Base-by-base conservation (phyloP, 2,329 filamentous ascomycete species). In the Nannizziopsis arthrosporioides region DNA sequence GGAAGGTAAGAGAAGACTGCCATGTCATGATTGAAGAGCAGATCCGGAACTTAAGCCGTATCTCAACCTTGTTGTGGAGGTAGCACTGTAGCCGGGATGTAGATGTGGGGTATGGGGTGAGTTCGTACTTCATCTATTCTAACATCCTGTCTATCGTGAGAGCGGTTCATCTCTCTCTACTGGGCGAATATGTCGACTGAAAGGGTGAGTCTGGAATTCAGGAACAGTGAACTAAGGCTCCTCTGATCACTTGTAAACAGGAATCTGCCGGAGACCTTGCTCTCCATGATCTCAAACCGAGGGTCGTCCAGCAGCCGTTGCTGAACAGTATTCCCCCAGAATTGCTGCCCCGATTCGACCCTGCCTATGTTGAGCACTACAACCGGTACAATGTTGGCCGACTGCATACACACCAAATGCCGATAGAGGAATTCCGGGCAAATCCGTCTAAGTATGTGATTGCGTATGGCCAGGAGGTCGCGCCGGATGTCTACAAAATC, bases 341-440 rank as follows among this genome's bases (percentile, higher is more conserved):
- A 39, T 58, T 70, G 27, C 49, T 64, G 4, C 52, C 60, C 14
- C 60, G 63, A 4, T 69, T 67, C 50, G 68, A 71, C 37, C 64
- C 66, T 1, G 55, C 61, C 34, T 71, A 67, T 44, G 59, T 68
- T 19, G 60, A 66, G 42, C 60, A 69, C 56, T 68, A 69, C 55
- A 65, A 68, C 49, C 65, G 64, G 48, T 65, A 68, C 57, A 68
- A 65, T 47, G 64, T 59, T 1, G 68, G 67, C 10, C 64, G 67
- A 30, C 57, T 68, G 3, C 61, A 67, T 43, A 69, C 65, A 1
- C 67, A 70, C 39, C 66, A 71, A 56, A 55, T 68, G 6, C 64
- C 63, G 7, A 68, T 67, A 30, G 61, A 66, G 44, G 59, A 63
- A 5, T 67, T 62, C 48, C 64, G 66, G 42, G 61, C 60, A 15